Base-by-base conservation (phyloP, 2,329 filamentous ascomycete species). In the Rasamsonia emersonii region DNA sequence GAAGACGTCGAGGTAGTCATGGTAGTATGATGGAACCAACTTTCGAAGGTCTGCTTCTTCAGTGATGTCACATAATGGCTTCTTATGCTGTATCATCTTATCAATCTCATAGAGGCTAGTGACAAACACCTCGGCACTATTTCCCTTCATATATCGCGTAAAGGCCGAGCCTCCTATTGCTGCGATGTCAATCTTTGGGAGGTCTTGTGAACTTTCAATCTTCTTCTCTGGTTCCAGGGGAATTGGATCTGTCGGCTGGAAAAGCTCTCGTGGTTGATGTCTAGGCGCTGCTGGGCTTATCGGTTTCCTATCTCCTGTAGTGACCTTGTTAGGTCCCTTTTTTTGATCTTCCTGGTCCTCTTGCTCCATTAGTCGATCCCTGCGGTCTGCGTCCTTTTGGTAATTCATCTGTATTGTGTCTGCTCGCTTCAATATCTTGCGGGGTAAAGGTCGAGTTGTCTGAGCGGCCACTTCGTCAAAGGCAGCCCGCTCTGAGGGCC, bases 41-140 rank as follows among this genome's bases (percentile, higher is more conserved):
- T 21, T 13, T 11, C 6, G 6, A 7, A 26, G 7, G 7, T 5
- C 11, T 6, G 6, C 11, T 13, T 26, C 24, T 6, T 26, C 24
- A 26, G 6, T 6, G 6, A n/a, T 13, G 9, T 26, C 7, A 7
- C 5, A 9, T 5, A 13, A 13, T 7, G 18, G 5, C 1, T 19
- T n/a, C 9, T 19, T 4, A n/a, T 18, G 9, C 10, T 28, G 7
- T 5, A 28, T 7, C 5, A 11, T n/a, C 3, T 21, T 18, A 13
- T 28, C 11, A 14, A 33, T 33, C 16, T 33, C 18, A 15, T 28
- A 14, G 2, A 33, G 18, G 9, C 13, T 33, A 2, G 18, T 33
- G 13, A 27, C 17, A 20, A 26, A 26, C 10, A 4, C 3, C n/a
- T 21, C 24, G 11, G 6, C 15, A 13, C 15, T 13, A 7, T 13